Evolutionary conservation across 2,329 filamentous ascomycete species (phyloP), one percentile per base, ranked within the genome.

Genomic region (Cladorrhinum sp.): DNA sequence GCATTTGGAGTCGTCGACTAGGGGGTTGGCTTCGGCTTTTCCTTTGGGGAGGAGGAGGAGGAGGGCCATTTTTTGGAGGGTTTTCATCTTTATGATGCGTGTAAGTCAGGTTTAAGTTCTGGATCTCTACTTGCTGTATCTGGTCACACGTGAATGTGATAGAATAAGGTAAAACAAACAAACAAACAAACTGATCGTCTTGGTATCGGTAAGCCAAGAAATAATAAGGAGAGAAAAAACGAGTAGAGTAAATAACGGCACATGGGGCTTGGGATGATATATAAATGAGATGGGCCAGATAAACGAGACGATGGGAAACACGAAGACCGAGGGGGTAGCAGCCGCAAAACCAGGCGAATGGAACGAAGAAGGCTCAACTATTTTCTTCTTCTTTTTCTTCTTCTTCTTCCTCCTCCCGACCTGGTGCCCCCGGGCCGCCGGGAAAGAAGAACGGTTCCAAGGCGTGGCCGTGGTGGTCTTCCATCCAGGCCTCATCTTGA

Each of bases 1-100:
- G 69, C 81, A 83, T 48, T 71, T 67, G 24, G 71, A 66, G 56
- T 76, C 74, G 10, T 72, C 66, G 4, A 70, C 71, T 6, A 67
- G 66, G 33, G n/a, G 16, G 7, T 46, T 8, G 42, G 42, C 7
- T n/a, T n/a, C n/a, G n/a, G n/a, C n/a, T n/a, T n/a, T n/a, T n/a
- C n/a, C n/a, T n/a, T n/a, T n/a, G 14, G 57, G 20, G 2, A 61
- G 63, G 23, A 64, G 49, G n/a, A 48, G 18, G 36, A 51, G 55
- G 42, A 21, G 16, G 42, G n/a, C 3, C 3, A 46, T 3, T 7
- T 20, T 46, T 28, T 55, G 56, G 23, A 50, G 16, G 21, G 48
- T 18, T 51, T 62, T 54, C 62, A 63, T 62, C 20, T 33, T 57
- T 4, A 8, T 16, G 33, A 10, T 36, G 33, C 4, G 33, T 36